phyloP scores from a whole-genome alignment of 108 stramenopile species.

The Cyclotella baltica region DNA sequence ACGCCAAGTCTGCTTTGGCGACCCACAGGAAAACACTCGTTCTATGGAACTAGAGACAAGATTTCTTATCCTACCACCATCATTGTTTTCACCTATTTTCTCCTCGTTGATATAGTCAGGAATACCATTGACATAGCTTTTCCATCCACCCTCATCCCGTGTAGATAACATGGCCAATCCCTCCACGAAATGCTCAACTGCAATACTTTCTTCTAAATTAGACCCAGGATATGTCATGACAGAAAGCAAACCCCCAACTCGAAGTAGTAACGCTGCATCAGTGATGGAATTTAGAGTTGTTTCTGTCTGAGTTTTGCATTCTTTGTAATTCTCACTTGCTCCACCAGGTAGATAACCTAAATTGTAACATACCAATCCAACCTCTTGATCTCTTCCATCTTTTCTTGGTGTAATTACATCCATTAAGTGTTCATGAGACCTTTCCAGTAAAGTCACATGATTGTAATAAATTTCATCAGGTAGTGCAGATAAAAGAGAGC shows the following conservation, averaged over 20 bases:
- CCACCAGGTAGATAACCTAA: conserved; percentile 76
- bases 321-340: conserved; percentile 41
- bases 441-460: conserved; percentile 29
- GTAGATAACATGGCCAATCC: conserved; percentile 74
- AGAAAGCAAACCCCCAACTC: conserved; percentile 78
- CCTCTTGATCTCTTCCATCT: conserved; percentile 20
- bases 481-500: conserved; percentile 39
- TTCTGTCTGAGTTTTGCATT: conserved; percentile 61
- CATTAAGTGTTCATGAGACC: conserved; percentile 47
- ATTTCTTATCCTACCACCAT: conserved; percentile 27
- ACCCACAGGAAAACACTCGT: conserved; percentile 49
- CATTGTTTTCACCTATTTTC: conserved; percentile 3
- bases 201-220: conserved; percentile 67
- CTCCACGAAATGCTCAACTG: conserved; percentile 73
- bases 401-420: conserved; percentile 21
- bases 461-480: conserved; percentile 36
- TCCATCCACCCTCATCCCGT: conserved; percentile 70
- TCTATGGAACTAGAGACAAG: conserved; percentile 47
- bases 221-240: conserved; percentile 81
- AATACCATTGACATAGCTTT: conserved; percentile 49
- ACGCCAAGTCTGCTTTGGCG: conserved; percentile 63
- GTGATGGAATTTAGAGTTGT: conserved; percentile 74
- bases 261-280: conserved; percentile 67
- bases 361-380: conserved; percentile 85
- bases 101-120: conserved; percentile 32